Base-by-base conservation (phyloP, 495 filamentous ascomycete genomes). In the Tuber calosporum region DNA sequence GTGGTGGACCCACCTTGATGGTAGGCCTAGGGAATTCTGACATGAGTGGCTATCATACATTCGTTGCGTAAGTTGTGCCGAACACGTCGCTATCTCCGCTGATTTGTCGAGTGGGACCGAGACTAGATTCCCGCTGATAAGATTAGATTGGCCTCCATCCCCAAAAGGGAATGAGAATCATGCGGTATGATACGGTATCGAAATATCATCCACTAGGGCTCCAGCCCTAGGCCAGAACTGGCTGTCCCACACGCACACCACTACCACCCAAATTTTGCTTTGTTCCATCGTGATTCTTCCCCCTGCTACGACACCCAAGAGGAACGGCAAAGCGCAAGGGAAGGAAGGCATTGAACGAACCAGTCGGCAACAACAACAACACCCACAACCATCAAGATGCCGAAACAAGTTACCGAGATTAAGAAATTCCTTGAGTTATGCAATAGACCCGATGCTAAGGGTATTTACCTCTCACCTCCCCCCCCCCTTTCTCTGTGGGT, bases 341-440 rank as follows among this genome's bases (percentile, higher is more conserved):
- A 73, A 81, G 67, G 53, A 71, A 37, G 36, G 48, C 58, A 73
- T 69, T 70, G 43, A 72, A 73, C 76, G 73, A 75, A 53, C 66
- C 72, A 76, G 79, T 62, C 83, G 79, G 78, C 74, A 73, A 82
- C 73, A 70, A 71, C 74, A 73, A 82, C 73, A 70, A 71, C 75
- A 75, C 71, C 66, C 69, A 70, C 72, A 68, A 81, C 74, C 74
- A 76, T 69, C 85, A 89, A 87, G 83, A 99, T 99, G 95, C 95
- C 95, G 90, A 88, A 89, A 82, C 94, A 98, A 93, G 90, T 98
- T 85, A 91, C 90, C 82, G 96, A 98, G 82, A 97, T 99, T 90
- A 99, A 98, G 92, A 86, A 97, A 87, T 99, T 99, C 91, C 96
- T 99, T 86, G 96, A 99, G 92, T 94, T 98, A 87, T 97, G 92